phyloP scores from a whole-genome alignment of 116 monocot species.

The Iris pallida region DNA sequence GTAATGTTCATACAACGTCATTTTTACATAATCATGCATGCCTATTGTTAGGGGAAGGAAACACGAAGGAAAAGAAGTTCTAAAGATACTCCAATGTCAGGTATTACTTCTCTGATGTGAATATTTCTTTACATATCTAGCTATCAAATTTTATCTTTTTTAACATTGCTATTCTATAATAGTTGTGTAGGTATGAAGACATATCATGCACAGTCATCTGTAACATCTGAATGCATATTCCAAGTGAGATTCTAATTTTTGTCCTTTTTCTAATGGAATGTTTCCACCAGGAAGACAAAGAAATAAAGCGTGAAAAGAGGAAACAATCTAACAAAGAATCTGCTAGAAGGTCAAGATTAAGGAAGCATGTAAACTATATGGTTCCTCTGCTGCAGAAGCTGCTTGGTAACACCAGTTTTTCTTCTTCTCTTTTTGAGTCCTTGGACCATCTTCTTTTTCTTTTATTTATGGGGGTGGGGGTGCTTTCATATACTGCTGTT shows the following conservation, averaged over 20 bases:
- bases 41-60: conserved; percentile 15
- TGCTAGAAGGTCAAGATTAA: conserved; percentile 60
- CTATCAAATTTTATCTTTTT: too few species aligned
- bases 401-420: too few species aligned
- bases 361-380: conserved; percentile 44
- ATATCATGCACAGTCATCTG: not conserved
- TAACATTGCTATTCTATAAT: too few species aligned
- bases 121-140: not conserved
- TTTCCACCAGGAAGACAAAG: conserved; percentile 45
- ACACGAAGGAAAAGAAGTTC: conserved; percentile 21
- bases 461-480: too few species aligned
- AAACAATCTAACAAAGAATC: conserved; percentile 74
- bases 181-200: too few species aligned
- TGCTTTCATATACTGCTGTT: too few species aligned
- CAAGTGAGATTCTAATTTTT: not conserved
- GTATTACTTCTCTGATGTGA: conserved; percentile 1
- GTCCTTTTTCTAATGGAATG: not conserved
- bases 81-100: conserved; percentile 15
- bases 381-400: not conserved
- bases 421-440: too few species aligned
- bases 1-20: not conserved
- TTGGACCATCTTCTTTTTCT: too few species aligned
- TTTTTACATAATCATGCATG: not conserved
- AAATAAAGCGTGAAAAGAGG: conserved; percentile 48
- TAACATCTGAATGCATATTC: not conserved